Evolutionary conservation across 352 stramenopile genomes (phyloP).

Genomic region (Phytophthora citricola): DNA sequence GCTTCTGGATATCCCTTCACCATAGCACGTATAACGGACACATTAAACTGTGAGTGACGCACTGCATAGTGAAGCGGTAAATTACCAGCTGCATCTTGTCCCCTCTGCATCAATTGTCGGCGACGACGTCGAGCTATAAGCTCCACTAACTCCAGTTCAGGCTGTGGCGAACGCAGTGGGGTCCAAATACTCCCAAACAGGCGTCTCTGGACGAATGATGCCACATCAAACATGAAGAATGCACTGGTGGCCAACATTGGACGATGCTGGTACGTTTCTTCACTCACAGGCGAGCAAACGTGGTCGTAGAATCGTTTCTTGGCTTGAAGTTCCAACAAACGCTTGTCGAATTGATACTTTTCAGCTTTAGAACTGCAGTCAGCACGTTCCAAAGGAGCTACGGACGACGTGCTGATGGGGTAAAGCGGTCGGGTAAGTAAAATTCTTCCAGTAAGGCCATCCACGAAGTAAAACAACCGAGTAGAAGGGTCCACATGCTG

Average conservation of each 20-base stretch:
- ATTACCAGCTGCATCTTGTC: conserved; percentile 44
- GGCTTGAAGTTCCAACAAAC: conserved; percentile 37
- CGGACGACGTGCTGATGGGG: conserved; percentile 34
- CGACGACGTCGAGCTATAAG: conserved; percentile 57
- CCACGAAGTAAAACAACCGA: conserved; percentile 66
- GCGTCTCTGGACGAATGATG: conserved; percentile 49
- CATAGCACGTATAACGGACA: conserved; percentile 48
- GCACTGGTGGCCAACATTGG: conserved; percentile 37
- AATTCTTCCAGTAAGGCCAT: conserved; percentile 43
- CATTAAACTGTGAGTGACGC: conserved; percentile 39
- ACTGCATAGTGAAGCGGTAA: conserved; percentile 70
- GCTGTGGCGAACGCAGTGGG: conserved; percentile 32
- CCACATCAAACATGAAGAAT: conserved; percentile 55
- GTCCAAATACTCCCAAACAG: conserved; percentile 61
- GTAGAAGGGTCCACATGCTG: conserved; percentile 53
- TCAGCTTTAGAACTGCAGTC: conserved; percentile 56
- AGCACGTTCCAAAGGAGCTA: conserved; percentile 47
- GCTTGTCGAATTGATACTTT: conserved; percentile 52
- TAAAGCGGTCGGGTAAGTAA: conserved; percentile 56
- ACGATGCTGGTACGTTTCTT: conserved; percentile 18
- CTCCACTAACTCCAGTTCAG: conserved; percentile 48
- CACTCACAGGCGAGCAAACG: conserved; percentile 11
- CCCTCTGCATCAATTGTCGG: conserved; percentile 60
- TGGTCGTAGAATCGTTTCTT: conserved; percentile 59
- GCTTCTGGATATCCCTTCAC: conserved; percentile 49